Evolutionary conservation across 371 early-diverging fungal species (phyloP), one percentile per base, ranked within the genome.

Genomic region (Mucor velutinosus): DNA sequence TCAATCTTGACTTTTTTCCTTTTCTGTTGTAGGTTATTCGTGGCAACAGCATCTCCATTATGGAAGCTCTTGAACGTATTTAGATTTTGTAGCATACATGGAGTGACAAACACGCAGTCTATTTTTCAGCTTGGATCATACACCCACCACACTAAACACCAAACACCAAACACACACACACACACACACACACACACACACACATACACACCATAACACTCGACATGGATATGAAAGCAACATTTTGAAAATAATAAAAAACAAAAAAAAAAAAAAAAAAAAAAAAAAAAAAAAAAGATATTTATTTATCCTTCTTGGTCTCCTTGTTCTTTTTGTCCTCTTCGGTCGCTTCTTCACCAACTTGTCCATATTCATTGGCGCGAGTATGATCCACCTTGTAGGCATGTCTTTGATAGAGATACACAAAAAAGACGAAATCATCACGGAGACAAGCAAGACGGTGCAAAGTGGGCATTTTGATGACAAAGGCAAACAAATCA

Each of bases 391-490:
- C 97, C 17, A 90, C 92, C 58, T 90, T 92, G 80, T 97, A 97
- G 29, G 87, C 83, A 82, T 91, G 94, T 30, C 93, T 75, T 77
- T 97, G 97, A 73, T 95, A 95, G 43, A 95, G 68, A 76, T 94
- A 95, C 19, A 95, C 83, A 64, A 95, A 83, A 72, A 97, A 97
- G 10, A 97, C 86, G 7, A 93, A 87, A 69, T 96, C 95, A 75
- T 94, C 95, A 51, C 96, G 87, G 43, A 97, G 86, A 78, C 94
- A 94, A 4, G 98, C 98, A 55, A 97, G 75, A 23, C 96, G 86
- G 77, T 97, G 97, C n/a, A 95, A 80, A 64, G 87, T 90, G 30
- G 97, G 97, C 97, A 97, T 97, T 74, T 93, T 93, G 85, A 96
- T 94, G 47, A 94, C 90, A 77, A 95, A 97, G 4, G 95, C 96